A percentile compares a stretch with the other conserved stretches of the same genome.
These are phyloP conservation scores for Theobroma cacao DNA, from an alignment of 345 rosid species.

Conservation along the genomic window DNA sequence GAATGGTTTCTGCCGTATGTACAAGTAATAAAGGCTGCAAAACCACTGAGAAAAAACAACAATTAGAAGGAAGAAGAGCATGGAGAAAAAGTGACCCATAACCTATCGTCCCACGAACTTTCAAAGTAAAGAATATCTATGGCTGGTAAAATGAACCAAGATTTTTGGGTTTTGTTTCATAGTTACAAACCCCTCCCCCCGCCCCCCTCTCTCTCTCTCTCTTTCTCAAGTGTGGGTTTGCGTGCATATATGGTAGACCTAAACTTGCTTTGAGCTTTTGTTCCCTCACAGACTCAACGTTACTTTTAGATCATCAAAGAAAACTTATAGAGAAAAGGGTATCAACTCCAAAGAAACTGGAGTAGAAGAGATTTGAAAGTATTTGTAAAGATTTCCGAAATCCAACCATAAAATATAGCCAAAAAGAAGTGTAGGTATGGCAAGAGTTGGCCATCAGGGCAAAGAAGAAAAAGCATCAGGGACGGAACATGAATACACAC, in stretches of 20 bases:
- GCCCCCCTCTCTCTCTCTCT: not conserved
- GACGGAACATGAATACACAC: not conserved
- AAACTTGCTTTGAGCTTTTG: not conserved
- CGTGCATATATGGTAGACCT: not conserved
- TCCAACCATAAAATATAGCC: not conserved
- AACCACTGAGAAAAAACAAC: not conserved
- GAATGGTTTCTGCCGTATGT: not conserved
- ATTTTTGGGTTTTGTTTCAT: not conserved
- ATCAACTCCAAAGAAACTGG: not conserved
- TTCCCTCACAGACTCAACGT: not conserved
- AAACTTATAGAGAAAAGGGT: not conserved
- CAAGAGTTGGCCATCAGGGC: not conserved
- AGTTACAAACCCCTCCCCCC: not conserved
- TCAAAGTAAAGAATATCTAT: not conserved
- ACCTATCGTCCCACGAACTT: conserved; percentile 2
- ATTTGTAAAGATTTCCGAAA: not conserved
- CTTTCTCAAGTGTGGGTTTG: not conserved
- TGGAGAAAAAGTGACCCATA: conserved; percentile 1
- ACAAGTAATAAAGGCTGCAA: not conserved
- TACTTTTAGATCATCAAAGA: not conserved
- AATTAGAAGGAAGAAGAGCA: not conserved
- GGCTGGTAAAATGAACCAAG: not conserved
- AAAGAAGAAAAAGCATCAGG: not conserved
- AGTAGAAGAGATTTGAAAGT: not conserved
- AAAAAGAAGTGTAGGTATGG: not conserved